Evolutionary conservation across 305 asterid genomes (phyloP).

Genomic region (Fraxinus latifolia): DNA sequence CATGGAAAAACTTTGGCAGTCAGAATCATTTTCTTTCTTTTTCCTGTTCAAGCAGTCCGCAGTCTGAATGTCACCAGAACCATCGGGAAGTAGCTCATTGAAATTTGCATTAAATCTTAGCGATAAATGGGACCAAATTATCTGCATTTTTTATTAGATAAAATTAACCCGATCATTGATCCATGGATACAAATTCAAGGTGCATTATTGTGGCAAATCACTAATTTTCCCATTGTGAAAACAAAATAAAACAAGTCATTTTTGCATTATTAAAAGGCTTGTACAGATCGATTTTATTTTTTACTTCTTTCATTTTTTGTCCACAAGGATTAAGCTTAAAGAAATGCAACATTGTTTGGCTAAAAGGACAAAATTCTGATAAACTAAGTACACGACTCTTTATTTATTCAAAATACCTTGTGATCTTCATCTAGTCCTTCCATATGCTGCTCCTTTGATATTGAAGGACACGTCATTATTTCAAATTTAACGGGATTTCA

Average conservation of each 20-base stretch:
- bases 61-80: background rate
- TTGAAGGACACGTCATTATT: background rate
- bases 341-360: background rate
- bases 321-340: background rate
- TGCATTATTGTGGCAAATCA: background rate
- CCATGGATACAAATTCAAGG: background rate
- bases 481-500: background rate
- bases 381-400: background rate
- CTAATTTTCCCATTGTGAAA: background rate
- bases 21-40: background rate
- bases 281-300: too few species aligned
- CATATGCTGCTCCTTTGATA: too few species aligned
- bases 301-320: background rate
- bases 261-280: background rate
- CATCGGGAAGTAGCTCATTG: background rate
- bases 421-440: background rate
- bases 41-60: background rate
- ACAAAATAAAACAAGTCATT: background rate
- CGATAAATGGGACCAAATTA: background rate
- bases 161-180: background rate
- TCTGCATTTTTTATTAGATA: background rate
- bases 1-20: background rate
- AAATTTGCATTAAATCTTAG: background rate
- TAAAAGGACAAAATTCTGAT: background rate
- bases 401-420: background rate